Base-by-base conservation (phyloP, 768 basidiomycete genomes). In the Basidioascus undulatus region DNA sequence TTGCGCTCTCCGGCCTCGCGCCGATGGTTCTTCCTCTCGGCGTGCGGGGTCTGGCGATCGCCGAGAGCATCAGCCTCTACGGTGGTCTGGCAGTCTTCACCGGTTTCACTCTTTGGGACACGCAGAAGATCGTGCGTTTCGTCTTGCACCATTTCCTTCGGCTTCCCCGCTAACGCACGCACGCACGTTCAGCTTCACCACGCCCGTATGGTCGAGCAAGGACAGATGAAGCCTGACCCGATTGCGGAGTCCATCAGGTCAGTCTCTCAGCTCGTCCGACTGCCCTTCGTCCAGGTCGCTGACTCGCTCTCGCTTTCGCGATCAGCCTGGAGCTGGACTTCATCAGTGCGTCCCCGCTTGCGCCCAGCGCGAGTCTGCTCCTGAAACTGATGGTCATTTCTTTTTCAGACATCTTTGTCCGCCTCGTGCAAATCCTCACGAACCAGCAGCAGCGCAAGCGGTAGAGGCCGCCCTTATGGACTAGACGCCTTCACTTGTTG, bases 41-140 rank as follows among this genome's bases (percentile, higher is more conserved):
- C 40, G 58, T 81, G 44, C 73, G 81, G 34, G 66, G 70, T 21
- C 67, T 87, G 28, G 76, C 77, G 5, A 56, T 81, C 35, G 65
- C 74, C 5, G 82, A 89, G 58, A 59, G 71, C 2, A 68, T 87
- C 42, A 75, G 73, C 15, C 65, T 86, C 3, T 87, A 89, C 49
- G 83, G 83, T 35, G 83, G 83, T 37, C 65, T 86, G 24, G 83
- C 79, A 12, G 75, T 87, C 1, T 87, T 89, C 52, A 61, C 74
- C 37, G 81, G 78, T 15, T 79, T 84, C 48, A 76, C 84, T 7
- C 70, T 87, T 18, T 87, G 71, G 50, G 82, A 86, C 53, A 84
- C 80, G 4, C 81, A 86, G 55, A 84, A 81, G 57, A 79, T 83
- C 27, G 54, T 84, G 15, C 18, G 24, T n/a, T n/a, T n/a, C 37